Base-by-base conservation (phyloP, 2,329 filamentous ascomycete genomes). In the Chaetomiaceae sp. region DNA sequence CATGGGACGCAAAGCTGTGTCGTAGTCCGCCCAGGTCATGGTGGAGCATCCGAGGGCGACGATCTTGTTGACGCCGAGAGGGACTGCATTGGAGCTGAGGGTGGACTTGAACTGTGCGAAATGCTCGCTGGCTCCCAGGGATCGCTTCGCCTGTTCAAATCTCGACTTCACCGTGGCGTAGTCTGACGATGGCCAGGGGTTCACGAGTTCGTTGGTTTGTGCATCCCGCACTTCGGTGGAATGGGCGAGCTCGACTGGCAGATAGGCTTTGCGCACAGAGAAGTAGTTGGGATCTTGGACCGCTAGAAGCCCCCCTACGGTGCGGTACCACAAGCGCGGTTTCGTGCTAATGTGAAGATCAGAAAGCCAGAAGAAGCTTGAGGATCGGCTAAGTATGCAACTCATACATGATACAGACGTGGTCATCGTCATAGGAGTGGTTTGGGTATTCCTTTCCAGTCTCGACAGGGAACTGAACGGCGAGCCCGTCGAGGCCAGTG, bases 11-110 rank as follows among this genome's bases (percentile, higher is more conserved):
- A 2, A 3, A 31, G 27, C 27, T 4, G 8, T 25, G 7, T 8
- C 20, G 15, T 20, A 7, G 19, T 19, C 37, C 15, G 27, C 22
- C 44, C 36, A 37, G n/a, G 27, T 31, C 44, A 53, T 53, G 17
- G 43, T 43, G 12, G 37, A 42, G 22, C 51, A 53, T 15, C 14
- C 44, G 23, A 53, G 23, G 14, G 43, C 51, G 15, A 53, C 44
- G 34, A 47, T 25, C 22, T 47, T 47, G 33, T 37, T 6, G 8
- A 47, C 34, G 8, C 44, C 31, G 27, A 15, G 33, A 12, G 44
- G 20, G 14, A 47, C 5, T 17, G 20, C 8, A 27, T 17, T 22
- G 1, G 44, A 47, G 22, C 20, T 15, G 31, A 47, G 45, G 2
- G 23, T 15, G 11, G 45, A 14, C 17, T 39, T 47, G 45, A 39